Base-by-base conservation (phyloP, 176 grass and related monocot genomes). In the Eragrostis curvula region DNA sequence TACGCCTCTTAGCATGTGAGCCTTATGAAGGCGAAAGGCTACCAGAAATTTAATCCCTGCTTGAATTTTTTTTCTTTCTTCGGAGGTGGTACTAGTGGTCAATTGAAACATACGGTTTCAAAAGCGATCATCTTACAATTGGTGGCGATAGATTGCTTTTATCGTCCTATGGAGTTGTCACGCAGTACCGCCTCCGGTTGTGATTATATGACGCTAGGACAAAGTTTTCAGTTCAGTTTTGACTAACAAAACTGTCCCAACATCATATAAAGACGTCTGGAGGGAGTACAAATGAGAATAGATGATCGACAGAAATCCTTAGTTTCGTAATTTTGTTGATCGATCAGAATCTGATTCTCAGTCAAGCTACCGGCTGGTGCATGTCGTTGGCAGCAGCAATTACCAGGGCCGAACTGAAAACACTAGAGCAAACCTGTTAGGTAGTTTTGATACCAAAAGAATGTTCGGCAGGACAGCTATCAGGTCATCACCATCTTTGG, bases 401-500 rank as follows among this genome's bases (percentile, higher is more conserved):
- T 53, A 48, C 46, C 77, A 9, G 21, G 9, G 20, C 29, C 7
- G 36, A 51, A 28, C 44, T 18, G 45, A 61, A 16, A 52, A 49
- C 45, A 27, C 39, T 32, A 12, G 10, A 43, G 23, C 32, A 5
- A 15, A 45, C 47, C 18, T 2, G 11, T 7, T 5, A 72, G 43
- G 17, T 55, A 47, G 44, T 60, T 36, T 25, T 1, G 21, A 60
- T 23, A 15, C 14, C 16, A 3, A 44, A 49, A 64, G 24, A 5
- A 53, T 53, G 57, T 52, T 57, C 68, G 9, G 17, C 48, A 32
- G 25, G 2, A 42, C 48, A 28, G 53, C 52, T 45, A 14, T 64
- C 5, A 44, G 53, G 7, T 51, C 63, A 69, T 78, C 53, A 23
- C 65, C 11, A 83, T 77, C 56, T 75, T 13, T 44, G 55, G 28